Evolutionary conservation across 1,139 yeast species (phyloP), one percentile per base, ranked within the genome.

Genomic region (Yamadazyma epiphylla): DNA sequence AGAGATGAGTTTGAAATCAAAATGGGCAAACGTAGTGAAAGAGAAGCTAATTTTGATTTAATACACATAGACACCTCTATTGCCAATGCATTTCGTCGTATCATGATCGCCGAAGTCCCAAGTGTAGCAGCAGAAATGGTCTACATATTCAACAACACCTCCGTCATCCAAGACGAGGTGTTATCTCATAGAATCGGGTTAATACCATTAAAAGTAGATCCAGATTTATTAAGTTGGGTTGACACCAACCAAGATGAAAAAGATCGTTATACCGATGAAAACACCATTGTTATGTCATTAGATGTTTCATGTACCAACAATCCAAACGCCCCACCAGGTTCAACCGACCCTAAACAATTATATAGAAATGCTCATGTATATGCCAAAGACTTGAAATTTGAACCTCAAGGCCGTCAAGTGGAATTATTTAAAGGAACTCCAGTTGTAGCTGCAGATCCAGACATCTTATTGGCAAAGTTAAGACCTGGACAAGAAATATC

Each of bases 401-500:
- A 83, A 57, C 95, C 97, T 17, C 91, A 86, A 50, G 97, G 96
- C 11, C 77, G 77, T 39, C 98, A 91, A 60, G 59, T 66, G 15
- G 91, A 83, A 45, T 55, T 68, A 16, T 82, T 80, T 55, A 77
- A 77, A 43, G 72, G 76, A 41, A 66, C 60, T 31, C 91, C 95
- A 5, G 86, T 84, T 24, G 83, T 72, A 10, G 80, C 94, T 12
- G 69, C 85, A 42, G 89, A 86, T 56, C 96, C 96, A 25, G 83
- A 91, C 55, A 84, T 91, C 45, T 64, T 94, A 42, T 62, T 91
- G 37, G 96, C 96, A 34, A 94, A 91, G 60, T 68, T 91, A 51
- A 77, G 98, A 52, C 98, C 98, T 3, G 96, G 96, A 32, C 98
- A 91, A 64, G 97, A 91, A 58, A 89, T 91, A 42, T 77, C 91